These are phyloP conservation scores for Aechmea fasciata DNA, from an alignment of 176 grass and related monocot species.

Conservation along the genomic window DNA sequence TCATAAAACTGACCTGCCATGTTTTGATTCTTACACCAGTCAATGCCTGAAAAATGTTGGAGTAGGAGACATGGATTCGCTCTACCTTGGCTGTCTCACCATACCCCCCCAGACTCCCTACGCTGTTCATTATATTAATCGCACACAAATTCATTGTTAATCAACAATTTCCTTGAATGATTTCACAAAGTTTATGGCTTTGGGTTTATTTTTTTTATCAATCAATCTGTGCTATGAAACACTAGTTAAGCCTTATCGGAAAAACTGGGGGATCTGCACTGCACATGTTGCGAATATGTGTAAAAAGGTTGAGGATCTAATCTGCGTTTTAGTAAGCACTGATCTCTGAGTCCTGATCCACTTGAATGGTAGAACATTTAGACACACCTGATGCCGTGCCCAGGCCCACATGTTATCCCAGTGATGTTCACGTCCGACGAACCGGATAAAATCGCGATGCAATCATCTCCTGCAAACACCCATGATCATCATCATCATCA, in stretches of 20 bases:
- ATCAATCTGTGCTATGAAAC: too few species aligned
- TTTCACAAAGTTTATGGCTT: too few species aligned
- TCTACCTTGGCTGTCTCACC: conserved; percentile 10
- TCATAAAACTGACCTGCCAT: conserved; percentile 14
- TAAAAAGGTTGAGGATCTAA: too few species aligned
- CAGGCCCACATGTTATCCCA: conserved; percentile 21
- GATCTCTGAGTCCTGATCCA: too few species aligned
- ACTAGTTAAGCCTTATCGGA: too few species aligned
- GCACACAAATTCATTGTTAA: too few species aligned
- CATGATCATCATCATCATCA: background rate
- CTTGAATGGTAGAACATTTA: too few species aligned
- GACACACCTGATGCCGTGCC: conserved; percentile 33
- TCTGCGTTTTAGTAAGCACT: too few species aligned
- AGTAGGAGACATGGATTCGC: conserved; percentile 11
- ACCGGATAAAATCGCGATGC: conserved; percentile 25
- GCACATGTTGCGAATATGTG: too few species aligned
- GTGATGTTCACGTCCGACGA: conserved; percentile 15
- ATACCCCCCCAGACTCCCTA: conserved; percentile 16
- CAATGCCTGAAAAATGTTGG: conserved; percentile 9
- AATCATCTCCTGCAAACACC: conserved; percentile 33
- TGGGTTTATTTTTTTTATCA: too few species aligned
- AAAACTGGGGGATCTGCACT: too few species aligned
- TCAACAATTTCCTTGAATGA: too few species aligned
- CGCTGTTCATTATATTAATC: background rate
- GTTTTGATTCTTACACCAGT: conserved; percentile 26